Evolutionary conservation across 2,329 filamentous ascomycete genomes (phyloP).

Genomic region (Penicillium sp.): DNA sequence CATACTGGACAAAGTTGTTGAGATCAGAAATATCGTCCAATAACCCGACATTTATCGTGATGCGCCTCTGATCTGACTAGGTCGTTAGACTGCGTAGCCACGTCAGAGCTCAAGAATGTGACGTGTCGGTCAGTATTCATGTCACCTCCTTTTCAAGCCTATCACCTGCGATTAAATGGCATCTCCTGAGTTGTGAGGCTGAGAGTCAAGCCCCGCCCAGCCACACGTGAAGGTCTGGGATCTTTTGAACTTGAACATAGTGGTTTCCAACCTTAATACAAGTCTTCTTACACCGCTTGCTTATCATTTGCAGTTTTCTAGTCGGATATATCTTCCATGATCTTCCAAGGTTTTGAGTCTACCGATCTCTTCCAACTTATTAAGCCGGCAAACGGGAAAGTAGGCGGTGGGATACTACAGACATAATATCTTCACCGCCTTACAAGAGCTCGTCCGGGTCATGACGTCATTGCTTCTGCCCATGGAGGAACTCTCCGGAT

Average conservation of each 20-base stretch:
- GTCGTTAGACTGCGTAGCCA: not conserved
- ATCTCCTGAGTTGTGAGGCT: not conserved
- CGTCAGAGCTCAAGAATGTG: not conserved
- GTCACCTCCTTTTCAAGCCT: not conserved
- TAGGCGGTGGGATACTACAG: too few species aligned
- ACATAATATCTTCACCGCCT: too few species aligned
- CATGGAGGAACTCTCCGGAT: not conserved
- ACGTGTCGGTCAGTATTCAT: not conserved
- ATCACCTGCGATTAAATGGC: not conserved
- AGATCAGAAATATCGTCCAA: not conserved
- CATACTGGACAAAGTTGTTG: not conserved
- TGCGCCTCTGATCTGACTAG: not conserved
- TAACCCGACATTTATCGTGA: not conserved
- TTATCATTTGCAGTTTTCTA: too few species aligned
- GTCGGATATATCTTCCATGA: not conserved
- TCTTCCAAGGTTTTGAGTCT: not conserved
- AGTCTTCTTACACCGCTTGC: too few species aligned
- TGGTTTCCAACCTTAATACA: too few species aligned
- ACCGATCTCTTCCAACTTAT: too few species aligned
- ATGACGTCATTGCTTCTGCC: not conserved
- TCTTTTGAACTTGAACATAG: too few species aligned
- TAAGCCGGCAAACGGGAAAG: too few species aligned
- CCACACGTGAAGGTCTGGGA: too few species aligned
- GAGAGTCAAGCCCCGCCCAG: too few species aligned
- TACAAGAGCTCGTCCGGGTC: not conserved